Percentiles rank a stretch among this genome's conserved stretches.
These are phyloP conservation scores for Cephaloascus fragrans DNA, from an alignment of 805 yeast genomes.

Conservation along the genomic window DNA sequence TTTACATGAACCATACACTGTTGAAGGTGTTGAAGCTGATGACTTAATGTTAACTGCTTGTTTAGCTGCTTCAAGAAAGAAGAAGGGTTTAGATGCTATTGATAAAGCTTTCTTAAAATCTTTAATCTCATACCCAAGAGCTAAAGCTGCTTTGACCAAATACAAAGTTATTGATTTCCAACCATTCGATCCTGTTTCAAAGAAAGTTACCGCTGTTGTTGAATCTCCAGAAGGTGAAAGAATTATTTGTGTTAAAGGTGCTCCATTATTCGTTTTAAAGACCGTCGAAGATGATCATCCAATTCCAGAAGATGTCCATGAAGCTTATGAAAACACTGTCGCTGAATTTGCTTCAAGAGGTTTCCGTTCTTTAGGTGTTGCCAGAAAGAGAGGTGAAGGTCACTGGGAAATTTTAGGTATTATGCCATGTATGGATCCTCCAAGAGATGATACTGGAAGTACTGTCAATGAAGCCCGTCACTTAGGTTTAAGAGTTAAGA, in stretches of 20 bases:
- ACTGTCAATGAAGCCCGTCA: constrained; percentile 87
- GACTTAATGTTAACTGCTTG: constrained; percentile 96
- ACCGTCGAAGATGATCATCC: constrained; percentile 97
- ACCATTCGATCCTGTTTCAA: constrained; percentile 96
- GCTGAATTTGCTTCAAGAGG: constrained; percentile 98
- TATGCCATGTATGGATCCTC: constrained; percentile 99
- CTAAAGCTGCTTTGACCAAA: constrained; percentile 85
- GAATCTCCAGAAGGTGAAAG: constrained; percentile 95
- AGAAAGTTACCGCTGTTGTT: constrained; percentile 91
- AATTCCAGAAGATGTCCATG: constrained; percentile 87
- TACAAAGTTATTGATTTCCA: constrained; percentile 93
- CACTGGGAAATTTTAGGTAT: constrained; percentile 97
- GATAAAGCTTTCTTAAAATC: constrained; percentile 95
- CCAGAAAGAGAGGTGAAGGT: constrained; percentile 97
- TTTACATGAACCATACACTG: constrained; percentile 95
- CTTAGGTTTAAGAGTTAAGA: constrained; percentile 91
- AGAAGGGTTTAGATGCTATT: constrained; percentile 96
- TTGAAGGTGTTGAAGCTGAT: constrained; percentile 92
- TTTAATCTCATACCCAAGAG: constrained; percentile 80
- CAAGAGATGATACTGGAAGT: constrained; percentile 95
- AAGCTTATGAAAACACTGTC: constrained; percentile 93
- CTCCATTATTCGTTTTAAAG: constrained; percentile 92
- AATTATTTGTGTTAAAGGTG: constrained; percentile 95
- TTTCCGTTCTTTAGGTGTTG: constrained; percentile 97
- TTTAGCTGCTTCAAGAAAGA: constrained; percentile 96